Evolutionary conservation across 2,329 filamentous ascomycete species (phyloP).

Genomic region (Alternaria arbusti): DNA sequence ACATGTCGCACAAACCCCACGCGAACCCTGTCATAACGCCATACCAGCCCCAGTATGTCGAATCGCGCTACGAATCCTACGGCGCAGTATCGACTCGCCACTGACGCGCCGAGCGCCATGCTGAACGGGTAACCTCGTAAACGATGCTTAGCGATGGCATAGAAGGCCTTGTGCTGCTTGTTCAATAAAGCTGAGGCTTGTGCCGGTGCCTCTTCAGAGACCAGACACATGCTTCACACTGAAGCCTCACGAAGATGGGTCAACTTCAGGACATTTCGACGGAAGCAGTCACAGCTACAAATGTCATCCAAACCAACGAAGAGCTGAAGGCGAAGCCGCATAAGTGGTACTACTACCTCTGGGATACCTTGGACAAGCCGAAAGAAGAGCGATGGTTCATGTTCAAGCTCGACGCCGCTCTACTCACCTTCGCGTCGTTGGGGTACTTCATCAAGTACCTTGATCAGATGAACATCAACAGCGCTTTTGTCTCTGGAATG

Average conservation of each 20-base stretch:
- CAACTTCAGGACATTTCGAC: neutral
- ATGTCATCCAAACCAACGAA: neutral
- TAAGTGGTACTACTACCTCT: constrained; percentile 27
- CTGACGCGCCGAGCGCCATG: neutral
- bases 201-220: neutral
- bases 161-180: neutral
- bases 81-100: neutral
- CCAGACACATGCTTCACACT: neutral
- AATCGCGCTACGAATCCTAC: neutral
- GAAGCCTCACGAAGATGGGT: neutral
- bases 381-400: constrained; percentile 32
- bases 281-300: neutral
- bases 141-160: neutral
- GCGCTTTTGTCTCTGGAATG: constrained; percentile 38
- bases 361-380: constrained; percentile 28
- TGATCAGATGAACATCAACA: constrained; percentile 32
- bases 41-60: constrained; percentile 10
- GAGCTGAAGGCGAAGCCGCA: neutral
- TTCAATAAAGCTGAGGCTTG: neutral
- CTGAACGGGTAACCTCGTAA: neutral
- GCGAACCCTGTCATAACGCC: constrained; percentile 8
- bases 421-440: constrained; percentile 56
- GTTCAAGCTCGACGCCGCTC: constrained; percentile 42
- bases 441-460: constrained; percentile 34
- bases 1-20: neutral